Evolutionary conservation across 805 yeast species (phyloP), one percentile per base, ranked within the genome.

Genomic region (Yarrowia sp.): DNA sequence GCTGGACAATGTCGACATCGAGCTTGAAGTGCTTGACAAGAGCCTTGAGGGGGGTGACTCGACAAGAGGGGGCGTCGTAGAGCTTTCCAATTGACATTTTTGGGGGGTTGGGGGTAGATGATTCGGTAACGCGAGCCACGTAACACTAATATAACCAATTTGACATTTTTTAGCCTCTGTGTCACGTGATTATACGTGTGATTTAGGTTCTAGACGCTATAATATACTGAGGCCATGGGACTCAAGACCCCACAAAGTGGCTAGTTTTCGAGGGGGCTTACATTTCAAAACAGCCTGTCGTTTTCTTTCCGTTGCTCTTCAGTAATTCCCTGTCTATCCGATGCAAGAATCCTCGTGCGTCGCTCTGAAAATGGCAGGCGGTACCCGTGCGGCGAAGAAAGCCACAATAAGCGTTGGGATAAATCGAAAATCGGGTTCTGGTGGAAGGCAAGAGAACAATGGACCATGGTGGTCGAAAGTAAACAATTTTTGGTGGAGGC

Each of bases 1-100:
- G 49, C 40, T 48, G 45, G 16, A 63, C 67, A 71, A 88, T 72
- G 76, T 83, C 78, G 76, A 88, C 79, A 72, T 88, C 91, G 73
- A 89, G 82, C 72, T 83, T 82, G 78, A 81, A 83, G 79, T 82
- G 80, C 80, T 88, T 85, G 80, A 88, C 77, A 38, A 79, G 72
- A 36, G 70, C 72, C 50, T 72, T 55, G 56, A 43, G 56, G 42
- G 73, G 69, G 68, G 49, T 48, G 16, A 48, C 41, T 45, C 77
- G 72, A 56, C 74, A 69, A 69, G 56, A 48, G 40, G 56, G 56
- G 48, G 55, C 56, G 56, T 63, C 56, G 67, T 63, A 63, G 26
- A 63, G 56, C 48, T 63, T 63, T 63, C 67, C 67, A 63, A 63
- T 63, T 48, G 67, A 63, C 67, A 63, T 63, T 63, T 48, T 63